Evolutionary conservation across 345 rosid genomes (phyloP), one percentile per base, ranked within the genome.

Genomic region (Psidium friedrichsthalianum): DNA sequence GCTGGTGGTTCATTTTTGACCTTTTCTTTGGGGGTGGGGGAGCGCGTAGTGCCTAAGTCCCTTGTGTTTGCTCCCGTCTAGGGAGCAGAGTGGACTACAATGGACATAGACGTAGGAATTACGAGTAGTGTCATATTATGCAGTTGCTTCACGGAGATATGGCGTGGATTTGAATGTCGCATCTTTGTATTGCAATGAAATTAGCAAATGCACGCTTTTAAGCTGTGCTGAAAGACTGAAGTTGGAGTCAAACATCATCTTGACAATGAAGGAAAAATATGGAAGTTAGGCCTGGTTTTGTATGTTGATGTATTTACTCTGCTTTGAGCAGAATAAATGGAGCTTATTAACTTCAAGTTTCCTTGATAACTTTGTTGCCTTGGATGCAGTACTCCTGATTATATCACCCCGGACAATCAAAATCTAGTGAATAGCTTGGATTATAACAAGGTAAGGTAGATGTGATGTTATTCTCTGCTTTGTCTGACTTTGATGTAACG

Each of bases 381-480:
- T 86, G 82, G 32, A 87, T 90, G 89, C 95, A 98, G 99, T 88
- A 96, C 99, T 84, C 99, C 99, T 11, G 99, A 96, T 87, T 98
- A 98, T 85, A 93, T 96, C 84, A 96, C 99, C 2, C 98, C 99
- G 15, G 98, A 94, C 84, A 94, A 98, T 91, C 99, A 93, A 87
- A 91, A 92, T 83, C 58, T 94, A 87, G 51, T 88, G 85, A 88
- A 55, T 87, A 85, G 92, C 82, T 88, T 95, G 47, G 96, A 94
- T 86, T 90, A 88, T 90, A 92, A 88, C 89, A 90, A 94, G 97
- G 99, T 85, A 21, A 83, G 47, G 56, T 56, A 83, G 74, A 57
- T 29, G 51, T 24, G 16, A 21, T 55, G 84, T n/a, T 56, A 8
- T 83, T 55, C 51, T 57, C 29, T 32, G 74, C 44, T 5, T 56